These are phyloP conservation scores for Sesbania bispinosa DNA, from an alignment of 306 rosid species.

Conservation along the genomic window DNA sequence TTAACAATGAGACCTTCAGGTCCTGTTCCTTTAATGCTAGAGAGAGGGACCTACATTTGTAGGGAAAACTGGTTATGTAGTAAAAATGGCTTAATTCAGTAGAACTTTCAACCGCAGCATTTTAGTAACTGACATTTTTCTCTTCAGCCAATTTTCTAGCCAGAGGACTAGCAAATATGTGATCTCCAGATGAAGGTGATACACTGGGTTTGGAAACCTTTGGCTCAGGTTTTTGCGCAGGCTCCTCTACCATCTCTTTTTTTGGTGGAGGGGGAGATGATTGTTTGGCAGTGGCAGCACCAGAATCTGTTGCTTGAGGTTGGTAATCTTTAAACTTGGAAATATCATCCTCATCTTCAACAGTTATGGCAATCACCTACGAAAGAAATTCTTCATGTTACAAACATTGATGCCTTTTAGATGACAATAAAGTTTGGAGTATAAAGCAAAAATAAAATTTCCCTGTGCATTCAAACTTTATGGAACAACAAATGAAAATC, in stretches of 20 bases:
- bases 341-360: constrained; percentile 87
- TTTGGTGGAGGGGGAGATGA: constrained; percentile 61
- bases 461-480: neutral
- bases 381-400: constrained; percentile 14
- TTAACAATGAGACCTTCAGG: constrained; percentile 87
- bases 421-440: neutral
- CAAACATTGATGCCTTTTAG: constrained; percentile 12
- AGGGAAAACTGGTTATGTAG: constrained; percentile 4
- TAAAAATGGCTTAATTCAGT: constrained; percentile 15
- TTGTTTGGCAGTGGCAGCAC: constrained; percentile 44
- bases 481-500: neutral
- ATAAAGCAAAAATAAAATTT: neutral
- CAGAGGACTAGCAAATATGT: constrained; percentile 88
- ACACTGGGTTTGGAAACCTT: constrained; percentile 60
- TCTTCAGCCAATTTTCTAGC: constrained; percentile 94
- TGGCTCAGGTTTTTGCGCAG: constrained; percentile 57
- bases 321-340: constrained; percentile 73
- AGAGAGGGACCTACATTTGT: constrained; percentile 59
- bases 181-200: constrained; percentile 68
- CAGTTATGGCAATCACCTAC: constrained; percentile 85
- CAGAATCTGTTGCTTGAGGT: constrained; percentile 59
- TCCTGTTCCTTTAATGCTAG: constrained; percentile 96
- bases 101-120: constrained; percentile 14
- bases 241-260: constrained; percentile 64
- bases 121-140: constrained; percentile 57